Percentiles rank a stretch among this genome's conserved stretches.
phyloP scores from a whole-genome alignment of 768 basidiomycete species.

The Termitomyces heimii region DNA sequence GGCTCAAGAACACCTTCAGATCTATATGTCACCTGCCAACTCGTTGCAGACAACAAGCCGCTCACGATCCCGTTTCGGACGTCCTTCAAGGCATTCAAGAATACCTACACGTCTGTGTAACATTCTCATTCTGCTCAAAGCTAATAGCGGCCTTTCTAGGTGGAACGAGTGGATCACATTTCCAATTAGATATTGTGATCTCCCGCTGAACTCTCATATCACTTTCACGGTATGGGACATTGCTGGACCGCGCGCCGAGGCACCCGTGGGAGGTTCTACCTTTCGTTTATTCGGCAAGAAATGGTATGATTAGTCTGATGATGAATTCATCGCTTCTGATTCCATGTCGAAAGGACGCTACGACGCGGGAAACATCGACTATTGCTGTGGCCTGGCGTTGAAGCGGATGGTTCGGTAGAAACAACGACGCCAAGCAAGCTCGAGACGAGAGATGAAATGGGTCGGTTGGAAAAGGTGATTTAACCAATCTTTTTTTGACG shows the following conservation, averaged over 20 bases:
- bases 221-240: slow-evolving; percentile 97
- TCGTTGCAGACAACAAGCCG: slow-evolving; percentile 90
- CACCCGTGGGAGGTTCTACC: slow-evolving; percentile 88
- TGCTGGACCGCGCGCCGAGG: slow-evolving; percentile 69
- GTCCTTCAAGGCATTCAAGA: slow-evolving; percentile 89
- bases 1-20: slow-evolving; percentile 76
- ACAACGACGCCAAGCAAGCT: slow-evolving; percentile 86
- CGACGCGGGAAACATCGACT: slow-evolving; percentile 89
- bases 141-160: slow-evolving; percentile 3
- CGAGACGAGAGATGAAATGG: slow-evolving; percentile 85
- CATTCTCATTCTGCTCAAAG: background rate
- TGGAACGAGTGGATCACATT: slow-evolving; percentile 97
- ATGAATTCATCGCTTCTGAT: background rate
- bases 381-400: slow-evolving; percentile 72
- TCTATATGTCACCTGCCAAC: slow-evolving; percentile 89
- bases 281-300: slow-evolving; percentile 92
- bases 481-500: background rate
- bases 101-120: slow-evolving; percentile 59
- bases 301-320: slow-evolving; percentile 41
- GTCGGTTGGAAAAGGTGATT: slow-evolving; percentile 80
- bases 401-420: slow-evolving; percentile 83
- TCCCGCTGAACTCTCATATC: slow-evolving; percentile 85
- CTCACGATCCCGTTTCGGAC: slow-evolving; percentile 90
- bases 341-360: slow-evolving; percentile 54
- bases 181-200: slow-evolving; percentile 89